Percentiles rank a stretch among this genome's conserved stretches.
Conservation (phyloP, 805 yeast species). For the Sporopachydermia lactativora region DNA sequence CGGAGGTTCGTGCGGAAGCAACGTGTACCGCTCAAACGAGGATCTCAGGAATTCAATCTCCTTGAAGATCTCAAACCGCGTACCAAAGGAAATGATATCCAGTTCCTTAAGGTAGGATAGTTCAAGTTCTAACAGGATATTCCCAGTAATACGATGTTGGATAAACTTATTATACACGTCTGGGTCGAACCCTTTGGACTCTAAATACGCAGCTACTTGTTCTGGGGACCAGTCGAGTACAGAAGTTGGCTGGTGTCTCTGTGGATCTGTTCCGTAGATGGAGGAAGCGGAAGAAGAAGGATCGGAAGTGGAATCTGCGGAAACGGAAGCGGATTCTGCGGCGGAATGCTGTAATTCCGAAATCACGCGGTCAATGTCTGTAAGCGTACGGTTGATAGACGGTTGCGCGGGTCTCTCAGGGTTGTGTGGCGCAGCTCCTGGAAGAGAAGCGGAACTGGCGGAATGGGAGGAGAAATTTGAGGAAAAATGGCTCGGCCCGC, state of each 20-base stretch:
- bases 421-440: not conserved
- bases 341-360: not conserved
- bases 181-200: constrained; percentile 56
- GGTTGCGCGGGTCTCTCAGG: not conserved
- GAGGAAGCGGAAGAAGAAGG: not conserved
- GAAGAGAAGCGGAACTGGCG: not conserved
- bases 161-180: constrained; percentile 68
- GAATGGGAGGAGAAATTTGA: too few species aligned
- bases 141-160: constrained; percentile 80
- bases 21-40: not conserved
- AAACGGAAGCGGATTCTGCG: not conserved
- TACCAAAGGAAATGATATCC: constrained; percentile 87
- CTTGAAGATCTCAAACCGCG: constrained; percentile 81
- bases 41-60: constrained; percentile 57
- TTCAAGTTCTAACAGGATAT: constrained; percentile 74
- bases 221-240: constrained; percentile 60
- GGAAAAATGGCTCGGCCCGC: too few species aligned
- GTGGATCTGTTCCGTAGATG: not conserved
- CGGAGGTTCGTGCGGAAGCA: not conserved
- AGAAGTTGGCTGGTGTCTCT: not conserved
- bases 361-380: not conserved
- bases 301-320: not conserved
- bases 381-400: not conserved
- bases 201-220: constrained; percentile 72
- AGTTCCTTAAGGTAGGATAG: constrained; percentile 78